phyloP scores from a whole-genome alignment of 768 basidiomycete species.

The Mycena galericulata region DNA sequence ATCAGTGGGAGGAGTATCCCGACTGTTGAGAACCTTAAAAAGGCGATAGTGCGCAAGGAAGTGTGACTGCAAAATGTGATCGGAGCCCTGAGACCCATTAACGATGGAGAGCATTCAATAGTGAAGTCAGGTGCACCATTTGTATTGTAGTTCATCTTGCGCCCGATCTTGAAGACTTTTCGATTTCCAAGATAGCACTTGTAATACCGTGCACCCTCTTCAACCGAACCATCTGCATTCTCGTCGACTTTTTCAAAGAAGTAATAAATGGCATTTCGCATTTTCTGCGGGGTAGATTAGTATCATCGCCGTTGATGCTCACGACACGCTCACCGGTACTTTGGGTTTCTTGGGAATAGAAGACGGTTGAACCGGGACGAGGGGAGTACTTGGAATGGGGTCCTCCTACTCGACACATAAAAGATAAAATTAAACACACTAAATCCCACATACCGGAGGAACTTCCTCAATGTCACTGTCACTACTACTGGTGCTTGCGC shows the following conservation, averaged over 20 bases:
- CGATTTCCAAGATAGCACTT: constrained; percentile 7
- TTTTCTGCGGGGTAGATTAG: background rate
- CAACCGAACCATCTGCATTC: background rate
- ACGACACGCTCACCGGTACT: background rate
- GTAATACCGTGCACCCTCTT: background rate
- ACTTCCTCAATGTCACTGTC: background rate
- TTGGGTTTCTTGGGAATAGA: background rate
- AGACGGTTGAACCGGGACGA: no score
- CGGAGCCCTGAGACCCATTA: no score
- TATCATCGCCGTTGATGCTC: background rate
- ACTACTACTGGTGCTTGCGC: background rate
- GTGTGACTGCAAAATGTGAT: no score
- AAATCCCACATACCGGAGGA: background rate
- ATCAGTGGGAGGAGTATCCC: background rate
- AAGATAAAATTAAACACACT: no score
- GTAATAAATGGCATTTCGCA: background rate
- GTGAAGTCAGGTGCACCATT: background rate
- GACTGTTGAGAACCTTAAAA: background rate
- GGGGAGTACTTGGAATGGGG: no score
- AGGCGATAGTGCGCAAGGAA: background rate
- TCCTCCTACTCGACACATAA: no score
- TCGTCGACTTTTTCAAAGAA: background rate
- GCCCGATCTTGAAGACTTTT: background rate
- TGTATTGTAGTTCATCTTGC: background rate
- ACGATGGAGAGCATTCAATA: no score